phyloP scores from a whole-genome alignment of 2,329 filamentous ascomycete genomes.

The Stagonosporopsis tanaceti region DNA sequence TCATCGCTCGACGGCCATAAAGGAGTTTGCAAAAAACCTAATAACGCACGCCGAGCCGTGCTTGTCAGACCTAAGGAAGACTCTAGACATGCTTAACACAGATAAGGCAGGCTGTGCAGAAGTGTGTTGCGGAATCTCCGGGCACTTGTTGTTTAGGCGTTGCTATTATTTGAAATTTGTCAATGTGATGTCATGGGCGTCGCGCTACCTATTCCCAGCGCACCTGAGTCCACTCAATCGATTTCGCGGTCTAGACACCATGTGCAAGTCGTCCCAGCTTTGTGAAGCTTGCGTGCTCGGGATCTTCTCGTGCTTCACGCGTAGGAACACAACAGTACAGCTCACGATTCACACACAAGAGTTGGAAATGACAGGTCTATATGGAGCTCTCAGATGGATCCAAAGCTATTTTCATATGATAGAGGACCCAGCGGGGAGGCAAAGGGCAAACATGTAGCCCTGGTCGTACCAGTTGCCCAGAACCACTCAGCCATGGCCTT shows the following conservation, averaged over 20 bases:
- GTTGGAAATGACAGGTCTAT: too few relatives aligned
- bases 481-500: background rate
- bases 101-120: slow-evolving; percentile 5
- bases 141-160: slow-evolving; percentile 11
- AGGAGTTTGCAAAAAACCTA: background rate
- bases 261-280: background rate
- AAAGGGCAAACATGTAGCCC: background rate
- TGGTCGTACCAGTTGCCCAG: background rate
- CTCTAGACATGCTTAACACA: slow-evolving; percentile 3
- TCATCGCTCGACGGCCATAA: slow-evolving; percentile 3
- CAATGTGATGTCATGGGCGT: slow-evolving; percentile 14
- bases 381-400: background rate
- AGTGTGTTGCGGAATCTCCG: slow-evolving; percentile 10
- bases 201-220: background rate
- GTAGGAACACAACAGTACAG: too few relatives aligned
- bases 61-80: slow-evolving; percentile 14
- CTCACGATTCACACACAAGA: too few relatives aligned
- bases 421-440: background rate
- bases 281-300: background rate
- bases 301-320: too few relatives aligned
- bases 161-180: slow-evolving; percentile 3
- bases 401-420: background rate
- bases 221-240: background rate
- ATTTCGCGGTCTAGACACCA: background rate
- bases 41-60: slow-evolving; percentile 19